Evolutionary conservation across 371 early-diverging fungal species (phyloP), one percentile per base, ranked within the genome.

Genomic region (Rhizopus microsporus): DNA sequence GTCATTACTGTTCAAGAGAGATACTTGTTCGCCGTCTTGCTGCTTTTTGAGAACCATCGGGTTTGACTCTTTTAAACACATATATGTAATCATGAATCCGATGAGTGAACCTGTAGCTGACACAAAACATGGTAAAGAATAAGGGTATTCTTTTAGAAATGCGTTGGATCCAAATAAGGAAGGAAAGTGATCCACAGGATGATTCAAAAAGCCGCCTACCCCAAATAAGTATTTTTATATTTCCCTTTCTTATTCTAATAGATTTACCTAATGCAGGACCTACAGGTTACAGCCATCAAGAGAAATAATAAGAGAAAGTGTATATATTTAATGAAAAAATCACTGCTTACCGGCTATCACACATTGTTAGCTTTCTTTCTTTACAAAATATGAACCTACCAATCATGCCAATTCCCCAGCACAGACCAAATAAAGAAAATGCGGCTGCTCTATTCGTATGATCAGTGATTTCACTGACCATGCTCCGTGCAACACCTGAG

Each of bases 391-490:
- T 34, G 30, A 4, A 29, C 49, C 59, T 75, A 74, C 74, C 71
- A 47, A 89, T 85, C 68, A 79, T 78, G 40, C 88, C 87, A n/a
- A 81, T 65, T 31, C 84, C 84, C 86, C 86, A 87, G 43, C 82
- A 81, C 46, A 84, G 80, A 0, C 89, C 89, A 75, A 88, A 88
- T 48, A 89, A 44, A 7, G 85, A 71, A 66, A 89, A 91, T 2
- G 85, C 85, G 15, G 64, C 77, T 57, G 83, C 84, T 60, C 87
- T 84, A 62, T 93, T 95, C 0, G 91, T 85, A 7, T 78, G 66
- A 60, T 93, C 93, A 15, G 93, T 90, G 49, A 96, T 86, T 67
- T 96, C 97, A 9, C 89, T 90, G 32, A 95, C 69, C 60, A 91
- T 83, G 13, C 90, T 88, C 68, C 95, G 91, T 12, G 89, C 86